phyloP scores from a whole-genome alignment of 1,284 basidiomycete genomes.

The Rhodotorula sp. region DNA sequence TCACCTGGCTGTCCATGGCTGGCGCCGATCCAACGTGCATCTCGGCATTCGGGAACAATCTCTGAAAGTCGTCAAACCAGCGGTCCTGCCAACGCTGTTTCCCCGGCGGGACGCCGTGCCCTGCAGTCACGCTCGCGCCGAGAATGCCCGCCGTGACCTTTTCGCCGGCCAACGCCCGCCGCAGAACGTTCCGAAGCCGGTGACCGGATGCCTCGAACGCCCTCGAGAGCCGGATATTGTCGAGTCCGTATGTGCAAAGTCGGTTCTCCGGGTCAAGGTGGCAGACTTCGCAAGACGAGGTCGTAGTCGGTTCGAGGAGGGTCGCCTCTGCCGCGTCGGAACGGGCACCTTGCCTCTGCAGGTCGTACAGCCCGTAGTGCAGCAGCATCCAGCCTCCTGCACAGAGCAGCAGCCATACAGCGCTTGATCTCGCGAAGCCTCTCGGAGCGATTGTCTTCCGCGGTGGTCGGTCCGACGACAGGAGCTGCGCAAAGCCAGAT shows the following conservation, averaged over 20 bases:
- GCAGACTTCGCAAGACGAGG: constrained; percentile 29
- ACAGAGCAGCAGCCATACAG: not conserved
- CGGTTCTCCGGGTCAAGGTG: constrained; percentile 15
- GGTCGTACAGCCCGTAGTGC: not conserved
- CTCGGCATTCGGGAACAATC: constrained; percentile 22
- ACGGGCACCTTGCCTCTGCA: not conserved
- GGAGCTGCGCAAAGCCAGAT: not conserved
- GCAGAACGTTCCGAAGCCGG: constrained; percentile 33
- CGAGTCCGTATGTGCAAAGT: constrained; percentile 37
- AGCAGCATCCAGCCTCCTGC: not conserved
- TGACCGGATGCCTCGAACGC: constrained; percentile 38
- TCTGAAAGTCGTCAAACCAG: constrained; percentile 21
- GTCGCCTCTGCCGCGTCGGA: not conserved
- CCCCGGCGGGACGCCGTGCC: constrained; percentile 6
- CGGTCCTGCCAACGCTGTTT: constrained; percentile 23
- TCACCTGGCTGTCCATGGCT: constrained; percentile 16
- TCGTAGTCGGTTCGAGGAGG: constrained; percentile 5
- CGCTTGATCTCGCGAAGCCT: not conserved
- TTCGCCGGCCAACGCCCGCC: constrained; percentile 37
- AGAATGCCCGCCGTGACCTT: constrained; percentile 32
- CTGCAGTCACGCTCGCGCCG: constrained; percentile 39
- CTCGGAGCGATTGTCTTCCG: not conserved
- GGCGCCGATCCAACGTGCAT: constrained; percentile 22
- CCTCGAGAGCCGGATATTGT: constrained; percentile 32
- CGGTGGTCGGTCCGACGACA: not conserved